A percentile compares a stretch with the other conserved stretches of the same genome.
phyloP scores from a whole-genome alignment of 2,329 filamentous ascomycete genomes.

The Zasmidium citrigriseum region DNA sequence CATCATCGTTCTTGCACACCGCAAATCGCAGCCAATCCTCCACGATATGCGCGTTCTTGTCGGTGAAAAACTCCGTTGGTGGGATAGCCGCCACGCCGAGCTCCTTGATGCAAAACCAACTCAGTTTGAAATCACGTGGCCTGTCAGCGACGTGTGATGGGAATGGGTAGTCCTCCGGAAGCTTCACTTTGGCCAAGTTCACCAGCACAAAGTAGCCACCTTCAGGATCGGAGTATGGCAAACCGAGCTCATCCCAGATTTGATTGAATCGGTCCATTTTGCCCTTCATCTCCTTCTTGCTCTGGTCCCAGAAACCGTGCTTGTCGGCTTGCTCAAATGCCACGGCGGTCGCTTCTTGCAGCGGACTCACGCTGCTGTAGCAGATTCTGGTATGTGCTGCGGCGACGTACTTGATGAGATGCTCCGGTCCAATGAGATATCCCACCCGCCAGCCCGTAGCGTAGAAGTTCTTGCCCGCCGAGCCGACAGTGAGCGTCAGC shows the following conservation, averaged over 20 bases:
- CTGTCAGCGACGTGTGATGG: constrained; percentile 83
- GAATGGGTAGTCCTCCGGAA: constrained; percentile 84
- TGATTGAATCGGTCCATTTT: constrained; percentile 88
- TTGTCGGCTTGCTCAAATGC: constrained; percentile 89
- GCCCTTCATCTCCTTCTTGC: constrained; percentile 81
- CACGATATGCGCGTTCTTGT: constrained; percentile 76
- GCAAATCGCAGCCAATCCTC: constrained; percentile 95
- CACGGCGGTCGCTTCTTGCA: constrained; percentile 92
- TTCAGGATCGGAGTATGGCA: constrained; percentile 82
- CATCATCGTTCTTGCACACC: constrained; percentile 90
- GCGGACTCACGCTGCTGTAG: constrained; percentile 87
- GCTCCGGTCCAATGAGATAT: constrained; percentile 86
- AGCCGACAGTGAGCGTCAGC: constrained; percentile 90
- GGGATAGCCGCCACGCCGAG: constrained; percentile 94
- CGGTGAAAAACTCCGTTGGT: constrained; percentile 95
- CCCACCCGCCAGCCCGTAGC: constrained; percentile 96
- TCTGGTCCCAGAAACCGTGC: constrained; percentile 83
- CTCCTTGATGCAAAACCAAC: constrained; percentile 97
- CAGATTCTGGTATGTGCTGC: constrained; percentile 95
- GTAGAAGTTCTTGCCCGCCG: constrained; percentile 97
- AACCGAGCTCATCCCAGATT: constrained; percentile 49
- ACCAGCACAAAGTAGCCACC: constrained; percentile 97
- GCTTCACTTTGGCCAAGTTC: constrained; percentile 83
- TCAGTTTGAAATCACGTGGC: constrained; percentile 89
- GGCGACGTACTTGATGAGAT: constrained; percentile 87